A percentile compares a stretch with the other conserved stretches of the same genome.
These are phyloP conservation scores for Globisporangium splendens DNA, from an alignment of 352 stramenopile species.

Conservation along the genomic window DNA sequence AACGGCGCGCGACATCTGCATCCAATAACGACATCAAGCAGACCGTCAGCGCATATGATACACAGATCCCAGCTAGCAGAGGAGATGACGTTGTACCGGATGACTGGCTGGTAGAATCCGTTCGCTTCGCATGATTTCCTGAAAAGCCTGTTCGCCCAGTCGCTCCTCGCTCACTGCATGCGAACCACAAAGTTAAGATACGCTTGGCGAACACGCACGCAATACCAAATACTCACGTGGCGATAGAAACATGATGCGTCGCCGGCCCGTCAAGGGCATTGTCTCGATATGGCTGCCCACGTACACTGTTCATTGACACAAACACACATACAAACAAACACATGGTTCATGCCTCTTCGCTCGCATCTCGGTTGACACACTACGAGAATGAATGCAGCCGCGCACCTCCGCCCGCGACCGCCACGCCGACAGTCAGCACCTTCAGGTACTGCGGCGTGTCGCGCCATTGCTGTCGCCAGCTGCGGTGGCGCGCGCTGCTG, in stretches of 20 bases:
- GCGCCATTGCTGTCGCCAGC: slow-evolving; percentile 32
- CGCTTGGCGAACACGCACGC: neutral
- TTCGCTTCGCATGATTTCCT: slow-evolving; percentile 38
- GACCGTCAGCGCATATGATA: too few species aligned
- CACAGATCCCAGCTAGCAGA: too few species aligned
- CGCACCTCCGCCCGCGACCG: slow-evolving; percentile 7
- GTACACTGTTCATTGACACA: slow-evolving; percentile 21
- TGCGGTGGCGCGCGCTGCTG: neutral
- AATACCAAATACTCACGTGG: slow-evolving; percentile 17
- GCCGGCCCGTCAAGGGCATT: slow-evolving; percentile 51
- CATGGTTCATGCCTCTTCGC: too few species aligned
- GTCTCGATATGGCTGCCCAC: slow-evolving; percentile 52
- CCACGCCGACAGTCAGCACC: slow-evolving; percentile 18
- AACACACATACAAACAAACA: neutral
- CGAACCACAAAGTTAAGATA: too few species aligned
- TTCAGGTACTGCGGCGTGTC: slow-evolving; percentile 35
- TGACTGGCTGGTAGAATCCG: slow-evolving; percentile 42
- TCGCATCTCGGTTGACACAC: too few species aligned
- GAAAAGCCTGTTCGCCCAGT: slow-evolving; percentile 44
- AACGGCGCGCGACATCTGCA: slow-evolving; percentile 57
- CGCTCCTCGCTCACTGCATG: slow-evolving; percentile 32
- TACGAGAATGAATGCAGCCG: too few species aligned
- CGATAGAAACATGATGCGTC: slow-evolving; percentile 64
- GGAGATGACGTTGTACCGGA: slow-evolving; percentile 21
- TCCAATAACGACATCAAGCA: too few species aligned